Conservation (phyloP, 768 basidiomycete species). For the Lentinula sp. region DNA sequence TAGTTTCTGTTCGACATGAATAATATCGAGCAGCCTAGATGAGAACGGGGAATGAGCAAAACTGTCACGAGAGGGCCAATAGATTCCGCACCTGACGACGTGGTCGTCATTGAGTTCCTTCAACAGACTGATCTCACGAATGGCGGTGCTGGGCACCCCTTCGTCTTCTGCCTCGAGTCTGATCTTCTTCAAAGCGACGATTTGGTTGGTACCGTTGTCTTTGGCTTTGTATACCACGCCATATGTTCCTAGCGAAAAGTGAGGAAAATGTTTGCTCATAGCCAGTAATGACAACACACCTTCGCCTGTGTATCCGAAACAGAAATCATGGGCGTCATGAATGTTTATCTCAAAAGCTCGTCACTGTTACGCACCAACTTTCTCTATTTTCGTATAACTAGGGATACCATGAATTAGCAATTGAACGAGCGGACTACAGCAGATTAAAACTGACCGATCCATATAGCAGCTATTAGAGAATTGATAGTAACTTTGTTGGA, state of each 20-base stretch:
- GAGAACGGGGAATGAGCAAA: background rate
- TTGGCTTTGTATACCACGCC: constrained; percentile 98
- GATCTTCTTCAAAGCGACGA: constrained; percentile 99
- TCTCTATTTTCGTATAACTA: constrained; percentile 96
- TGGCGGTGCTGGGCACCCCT: constrained; percentile 96
- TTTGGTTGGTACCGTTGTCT: constrained; percentile 68
- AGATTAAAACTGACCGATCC: constrained; percentile 35
- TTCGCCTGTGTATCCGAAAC: constrained; percentile 30
- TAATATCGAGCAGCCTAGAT: constrained; percentile 88
- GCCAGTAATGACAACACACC: constrained; percentile 19
- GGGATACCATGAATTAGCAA: constrained; percentile 6
- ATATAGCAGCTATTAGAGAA: constrained; percentile 15
- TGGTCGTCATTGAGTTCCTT: constrained; percentile 97
- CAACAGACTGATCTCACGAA: constrained; percentile 93
- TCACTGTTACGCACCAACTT: constrained; percentile 73
- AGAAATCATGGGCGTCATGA: background rate
- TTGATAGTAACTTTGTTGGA: background rate
- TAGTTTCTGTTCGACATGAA: constrained; percentile 94
- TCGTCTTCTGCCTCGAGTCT: constrained; percentile 97
- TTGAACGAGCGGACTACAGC: background rate
- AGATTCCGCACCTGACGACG: constrained; percentile 71
- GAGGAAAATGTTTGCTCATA: background rate
- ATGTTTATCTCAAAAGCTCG: background rate
- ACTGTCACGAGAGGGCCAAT: background rate
- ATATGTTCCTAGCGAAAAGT: constrained; percentile 70